These are phyloP conservation scores for Lentinula detonsa DNA, from an alignment of 768 basidiomycete species.

Conservation along the genomic window DNA sequence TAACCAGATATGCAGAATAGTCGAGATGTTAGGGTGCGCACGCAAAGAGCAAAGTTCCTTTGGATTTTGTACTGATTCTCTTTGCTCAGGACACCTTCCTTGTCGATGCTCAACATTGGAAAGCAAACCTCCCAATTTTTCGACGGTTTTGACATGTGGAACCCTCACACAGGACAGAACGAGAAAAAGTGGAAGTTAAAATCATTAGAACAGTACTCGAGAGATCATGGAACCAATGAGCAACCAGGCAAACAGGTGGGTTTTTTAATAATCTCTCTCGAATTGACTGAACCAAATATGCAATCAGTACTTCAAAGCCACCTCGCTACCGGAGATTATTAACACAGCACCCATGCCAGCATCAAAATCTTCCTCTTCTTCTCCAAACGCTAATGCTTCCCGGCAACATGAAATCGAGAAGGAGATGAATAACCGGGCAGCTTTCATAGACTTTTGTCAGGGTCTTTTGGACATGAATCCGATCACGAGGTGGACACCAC, in stretches of 20 bases:
- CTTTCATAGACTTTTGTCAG: constrained; percentile 97
- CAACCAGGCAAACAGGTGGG: constrained; percentile 81
- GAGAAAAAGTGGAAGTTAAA: constrained; percentile 87
- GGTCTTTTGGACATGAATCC: constrained; percentile 94
- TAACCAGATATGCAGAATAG: constrained; percentile 94
- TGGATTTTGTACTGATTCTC: background rate
- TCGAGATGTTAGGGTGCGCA: constrained; percentile 96
- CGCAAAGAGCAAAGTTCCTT: background rate
- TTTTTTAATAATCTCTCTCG: background rate
- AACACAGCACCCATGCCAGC: constrained; percentile 91
- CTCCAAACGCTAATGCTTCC: background rate
- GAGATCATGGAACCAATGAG: constrained; percentile 92
- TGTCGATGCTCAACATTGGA: constrained; percentile 91
- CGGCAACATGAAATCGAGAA: constrained; percentile 84
- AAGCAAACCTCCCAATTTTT: constrained; percentile 96
- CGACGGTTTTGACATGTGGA: constrained; percentile 60
- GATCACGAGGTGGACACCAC: constrained; percentile 93
- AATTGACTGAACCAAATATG: background rate
- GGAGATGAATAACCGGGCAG: constrained; percentile 89
- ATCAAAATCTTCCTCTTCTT: constrained; percentile 53
- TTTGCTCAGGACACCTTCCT: constrained; percentile 69
- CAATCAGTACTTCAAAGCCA: constrained; percentile 86
- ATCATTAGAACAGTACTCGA: constrained; percentile 89
- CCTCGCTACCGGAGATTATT: constrained; percentile 90
- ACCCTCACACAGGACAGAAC: constrained; percentile 60